Base-by-base conservation (phyloP, 306 rosid genomes). In the Pterocarpus macrocarpus region DNA sequence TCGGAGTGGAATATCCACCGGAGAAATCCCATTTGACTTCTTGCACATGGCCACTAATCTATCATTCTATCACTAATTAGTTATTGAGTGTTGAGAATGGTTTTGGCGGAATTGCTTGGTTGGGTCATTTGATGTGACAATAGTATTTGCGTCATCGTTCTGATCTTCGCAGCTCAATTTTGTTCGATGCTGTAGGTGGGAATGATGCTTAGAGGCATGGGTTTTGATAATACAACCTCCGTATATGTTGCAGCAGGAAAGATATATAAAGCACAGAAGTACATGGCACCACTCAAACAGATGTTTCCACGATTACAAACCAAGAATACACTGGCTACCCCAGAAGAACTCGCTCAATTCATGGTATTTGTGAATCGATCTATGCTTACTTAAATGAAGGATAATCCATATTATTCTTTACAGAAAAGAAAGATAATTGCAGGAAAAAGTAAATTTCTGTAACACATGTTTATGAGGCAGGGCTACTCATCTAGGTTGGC, bases 151-250 rank as follows among this genome's bases (percentile, higher is more conserved):
- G 59, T 22, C 28, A 43, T 77, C 45, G 7, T 53, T 80, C 58
- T 56, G 47, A 61, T 68, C 66, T 77, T 77, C 32, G 8, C 16
- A 50, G 45, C 72, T 83, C 16, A 57, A 49, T 68, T 77, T 69
- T 50, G 53, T 77, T 80, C 80, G 45, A 44, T 78, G 15, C 58
- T 84, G 76, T 81, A 95, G 99, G 99, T 95, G 35, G 98, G 99
- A 69, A 89, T 93, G 98, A 91, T 93, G 98, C 98, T 95, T 69
- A 89, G 96, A 82, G 99, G 97, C 85, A 95, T 95, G 99, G 98
- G 97, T 50, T 95, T 91, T 77, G 93, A 95, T 87, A 95, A 93
- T 83, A 88, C 94, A 35, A 95, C 96, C 72, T 85, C 90, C 33
- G 90, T 95, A 49, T 95, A 90, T 76, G 91, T 95, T 82, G 99